Conservation (phyloP, 2,329 filamentous ascomycete species). For the Graphilbum fragrans region DNA sequence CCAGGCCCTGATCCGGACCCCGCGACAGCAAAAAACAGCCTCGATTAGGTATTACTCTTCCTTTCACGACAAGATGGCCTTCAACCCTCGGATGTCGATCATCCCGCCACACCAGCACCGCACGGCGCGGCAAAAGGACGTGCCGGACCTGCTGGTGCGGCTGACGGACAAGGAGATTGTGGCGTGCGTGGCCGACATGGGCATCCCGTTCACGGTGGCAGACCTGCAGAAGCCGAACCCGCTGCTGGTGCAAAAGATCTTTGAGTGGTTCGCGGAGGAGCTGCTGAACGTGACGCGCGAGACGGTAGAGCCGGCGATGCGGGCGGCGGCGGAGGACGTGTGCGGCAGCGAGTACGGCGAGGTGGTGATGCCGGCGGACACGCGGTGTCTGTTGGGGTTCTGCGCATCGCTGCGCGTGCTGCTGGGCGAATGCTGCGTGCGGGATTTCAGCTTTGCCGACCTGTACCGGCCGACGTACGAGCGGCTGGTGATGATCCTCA, state of each 20-base stretch:
- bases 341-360: constrained; percentile 68
- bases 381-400: constrained; percentile 90
- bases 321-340: constrained; percentile 76
- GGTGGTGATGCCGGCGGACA: constrained; percentile 67
- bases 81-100: constrained; percentile 49
- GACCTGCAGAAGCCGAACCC: constrained; percentile 92
- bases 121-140: constrained; percentile 41
- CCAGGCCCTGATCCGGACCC: no score
- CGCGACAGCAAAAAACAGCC: background rate
- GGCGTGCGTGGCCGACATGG: constrained; percentile 93
- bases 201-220: constrained; percentile 72
- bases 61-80: constrained; percentile 32
- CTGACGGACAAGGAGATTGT: constrained; percentile 70
- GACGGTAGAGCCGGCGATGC: constrained; percentile 90
- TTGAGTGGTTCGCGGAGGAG: constrained; percentile 93
- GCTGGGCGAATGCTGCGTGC: constrained; percentile 77
- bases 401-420: constrained; percentile 73
- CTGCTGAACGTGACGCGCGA: constrained; percentile 90
- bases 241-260: constrained; percentile 90
- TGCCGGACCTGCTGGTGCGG: constrained; percentile 47
- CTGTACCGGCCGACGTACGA: constrained; percentile 84
- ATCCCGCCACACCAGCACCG: constrained; percentile 40
- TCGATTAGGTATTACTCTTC: no score
- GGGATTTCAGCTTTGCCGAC: constrained; percentile 88
- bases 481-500: constrained; percentile 88